Conservation (phyloP, 306 rosid genomes). For the Citrullus colocynthis region DNA sequence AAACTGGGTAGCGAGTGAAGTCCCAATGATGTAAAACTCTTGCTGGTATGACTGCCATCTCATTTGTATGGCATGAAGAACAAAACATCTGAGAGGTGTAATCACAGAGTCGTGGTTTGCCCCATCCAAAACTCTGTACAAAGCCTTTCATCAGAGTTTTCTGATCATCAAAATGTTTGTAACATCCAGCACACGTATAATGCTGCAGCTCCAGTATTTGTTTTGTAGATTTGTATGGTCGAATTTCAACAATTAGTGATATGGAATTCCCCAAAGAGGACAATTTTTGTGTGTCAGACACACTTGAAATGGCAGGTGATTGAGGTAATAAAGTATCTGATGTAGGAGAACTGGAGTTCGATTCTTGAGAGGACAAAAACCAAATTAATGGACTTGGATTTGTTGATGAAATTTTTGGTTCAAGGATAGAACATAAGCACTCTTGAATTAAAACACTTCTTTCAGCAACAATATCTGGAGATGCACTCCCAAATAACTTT, state of each 20-base stretch:
- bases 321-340: slow-evolving; percentile 22
- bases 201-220: slow-evolving; percentile 87
- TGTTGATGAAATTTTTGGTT: slow-evolving; percentile 39
- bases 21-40: slow-evolving; percentile 95
- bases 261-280: slow-evolving; percentile 73
- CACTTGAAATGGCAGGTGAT: slow-evolving; percentile 21
- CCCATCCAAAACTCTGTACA: slow-evolving; percentile 91
- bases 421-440: slow-evolving; percentile 62
- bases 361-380: slow-evolving; percentile 82
- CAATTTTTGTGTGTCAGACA: slow-evolving; percentile 19
- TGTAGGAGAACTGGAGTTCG: slow-evolving; percentile 36
- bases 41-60: slow-evolving; percentile 87
- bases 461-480: slow-evolving; percentile 79
- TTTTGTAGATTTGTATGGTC: slow-evolving; percentile 54
- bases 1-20: slow-evolving; percentile 61
- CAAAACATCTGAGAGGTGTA: slow-evolving; percentile 86
- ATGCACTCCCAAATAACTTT: slow-evolving; percentile 77
- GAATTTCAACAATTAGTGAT: slow-evolving; percentile 83
- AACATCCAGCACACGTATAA: slow-evolving; percentile 89
- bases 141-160: slow-evolving; percentile 60
- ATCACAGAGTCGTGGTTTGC: slow-evolving; percentile 90
- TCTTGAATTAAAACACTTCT: slow-evolving; percentile 92
- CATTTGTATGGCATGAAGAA: slow-evolving; percentile 87
- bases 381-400: slow-evolving; percentile 53
- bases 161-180: slow-evolving; percentile 73